Evolutionary conservation across 768 basidiomycete species (phyloP).

Genomic region (Boletus patriciae): DNA sequence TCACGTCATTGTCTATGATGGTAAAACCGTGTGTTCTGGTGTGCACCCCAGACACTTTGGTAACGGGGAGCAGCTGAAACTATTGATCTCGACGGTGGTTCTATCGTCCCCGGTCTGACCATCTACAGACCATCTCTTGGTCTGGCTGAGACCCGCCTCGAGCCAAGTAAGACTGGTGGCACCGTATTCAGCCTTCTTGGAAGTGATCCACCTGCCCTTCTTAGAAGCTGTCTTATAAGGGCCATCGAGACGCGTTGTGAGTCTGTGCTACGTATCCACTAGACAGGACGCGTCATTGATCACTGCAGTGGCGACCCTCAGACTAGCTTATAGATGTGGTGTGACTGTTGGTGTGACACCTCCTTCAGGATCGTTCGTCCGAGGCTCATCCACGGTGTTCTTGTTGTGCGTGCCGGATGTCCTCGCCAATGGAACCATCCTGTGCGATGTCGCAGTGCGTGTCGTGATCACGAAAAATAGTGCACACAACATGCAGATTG

Average conservation of each 20-base stretch:
- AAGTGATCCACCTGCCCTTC: slow-evolving; percentile 36
- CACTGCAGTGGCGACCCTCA: slow-evolving; percentile 24
- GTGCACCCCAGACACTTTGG: slow-evolving; percentile 22
- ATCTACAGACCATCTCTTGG: slow-evolving; percentile 75
- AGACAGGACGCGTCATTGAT: not conserved
- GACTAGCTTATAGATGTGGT: slow-evolving; percentile 66
- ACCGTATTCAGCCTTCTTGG: slow-evolving; percentile 54
- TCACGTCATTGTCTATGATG: slow-evolving; percentile 47
- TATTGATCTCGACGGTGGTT: slow-evolving; percentile 72
- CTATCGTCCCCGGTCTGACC: slow-evolving; percentile 65
- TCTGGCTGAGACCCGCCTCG: slow-evolving; percentile 63
- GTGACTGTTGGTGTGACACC: slow-evolving; percentile 61
- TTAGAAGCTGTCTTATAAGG: slow-evolving; percentile 11
- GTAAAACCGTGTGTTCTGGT: slow-evolving; percentile 53
- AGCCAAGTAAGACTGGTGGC: slow-evolving; percentile 73
- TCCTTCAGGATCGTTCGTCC: slow-evolving; percentile 50
- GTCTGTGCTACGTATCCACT: slow-evolving; percentile 13
- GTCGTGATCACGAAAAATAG: no score
- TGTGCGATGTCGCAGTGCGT: no score
- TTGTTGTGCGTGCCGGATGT: slow-evolving; percentile 46
- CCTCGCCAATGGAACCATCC: not conserved
- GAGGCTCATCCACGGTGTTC: slow-evolving; percentile 63
- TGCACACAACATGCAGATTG: no score
- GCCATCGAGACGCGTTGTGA: slow-evolving; percentile 35
- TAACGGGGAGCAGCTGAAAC: slow-evolving; percentile 29